These are phyloP conservation scores for Cyclotella baltica DNA, from an alignment of 108 stramenopile species.

Conservation along the genomic window DNA sequence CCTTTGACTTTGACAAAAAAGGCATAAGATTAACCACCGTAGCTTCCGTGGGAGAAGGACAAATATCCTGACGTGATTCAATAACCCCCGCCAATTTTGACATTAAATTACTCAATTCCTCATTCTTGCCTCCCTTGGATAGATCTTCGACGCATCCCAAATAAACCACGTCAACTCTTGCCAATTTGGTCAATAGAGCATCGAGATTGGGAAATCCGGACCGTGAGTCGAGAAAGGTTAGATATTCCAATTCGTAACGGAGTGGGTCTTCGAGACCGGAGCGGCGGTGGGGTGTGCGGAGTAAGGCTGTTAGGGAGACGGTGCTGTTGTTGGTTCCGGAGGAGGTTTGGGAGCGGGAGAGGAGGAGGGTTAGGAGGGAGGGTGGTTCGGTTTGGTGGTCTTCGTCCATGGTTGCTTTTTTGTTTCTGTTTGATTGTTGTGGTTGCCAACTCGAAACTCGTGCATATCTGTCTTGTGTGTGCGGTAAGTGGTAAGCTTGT, in stretches of 20 bases:
- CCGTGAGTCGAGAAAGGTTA: slow-evolving; percentile 66
- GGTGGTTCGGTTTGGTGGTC: background rate
- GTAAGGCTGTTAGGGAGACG: slow-evolving; percentile 51
- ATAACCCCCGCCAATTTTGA: slow-evolving; percentile 28
- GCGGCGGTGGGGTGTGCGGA: slow-evolving; percentile 50
- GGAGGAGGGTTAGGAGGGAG: slow-evolving; percentile 14
- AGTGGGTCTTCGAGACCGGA: slow-evolving; percentile 45
- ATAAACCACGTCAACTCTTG: slow-evolving; percentile 48
- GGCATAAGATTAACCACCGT: slow-evolving; percentile 21
- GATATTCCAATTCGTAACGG: slow-evolving; percentile 56
- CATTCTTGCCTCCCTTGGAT: slow-evolving; percentile 1
- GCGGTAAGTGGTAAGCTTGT: no score
- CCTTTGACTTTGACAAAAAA: slow-evolving; percentile 28
- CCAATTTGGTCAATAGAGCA: slow-evolving; percentile 62
- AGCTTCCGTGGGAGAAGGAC: background rate
- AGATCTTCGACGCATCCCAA: slow-evolving; percentile 47
- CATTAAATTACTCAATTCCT: slow-evolving; percentile 25
- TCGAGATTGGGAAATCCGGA: slow-evolving; percentile 70
- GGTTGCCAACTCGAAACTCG: no score
- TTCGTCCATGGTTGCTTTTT: background rate
- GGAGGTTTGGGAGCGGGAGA: background rate
- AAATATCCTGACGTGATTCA: slow-evolving; percentile 49
- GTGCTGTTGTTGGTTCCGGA: slow-evolving; percentile 32
- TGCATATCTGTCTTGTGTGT: no score
- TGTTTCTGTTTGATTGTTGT: slow-evolving; percentile 1